Base-by-base conservation (phyloP, 2,329 filamentous ascomycete species). In the Dactylellina parvicollis region DNA sequence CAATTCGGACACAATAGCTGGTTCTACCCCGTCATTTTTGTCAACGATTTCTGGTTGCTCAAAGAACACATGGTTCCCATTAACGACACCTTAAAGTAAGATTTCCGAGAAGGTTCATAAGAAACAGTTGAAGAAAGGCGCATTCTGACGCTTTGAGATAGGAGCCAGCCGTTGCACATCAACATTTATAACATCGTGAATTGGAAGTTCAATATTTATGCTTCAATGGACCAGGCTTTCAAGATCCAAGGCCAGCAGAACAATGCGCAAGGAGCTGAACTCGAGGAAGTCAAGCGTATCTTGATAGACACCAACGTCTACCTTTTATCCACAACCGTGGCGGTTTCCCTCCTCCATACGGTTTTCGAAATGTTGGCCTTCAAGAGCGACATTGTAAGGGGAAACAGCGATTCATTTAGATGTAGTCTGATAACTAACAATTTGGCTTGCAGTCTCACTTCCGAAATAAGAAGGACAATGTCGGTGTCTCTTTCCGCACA, bases 391-490 rank as follows among this genome's bases (percentile, higher is more conserved):
- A 96, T 99, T 80, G 69, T 73, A 66, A 55, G 69, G 9, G 18
- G 12, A 16, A 5, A 9, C 9, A 9, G 5, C 1, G 12, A 8
- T 9, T 20, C 18, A 24, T 20, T 20, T 3, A 24, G n/a, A 5
- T 7, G 2, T 28, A 4, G 44, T 4, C 22, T 28, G 12, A 20
- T 9, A 2, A 5, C 22, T 18, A 64, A 44, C 61, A 83, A 82
- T 40, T n/a, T 26, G n/a, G 14, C 16, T 8, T 12, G 5, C 14
- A 73, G 69, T 85, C 92, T 52, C 95, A 99, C 82, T 99, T 95
- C 88, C 92, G 93, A 80, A 97, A 98, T 85, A 99, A 99, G 89
- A 99, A 99, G 85, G 96, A 98, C 83, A 95, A 96, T 70, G 91
- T 99, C 26, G 95, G 95, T 75, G 96, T 96, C 47, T 97, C 93